Conservation (phyloP, 176 grass and related monocot genomes). For the Ananas comosus region DNA sequence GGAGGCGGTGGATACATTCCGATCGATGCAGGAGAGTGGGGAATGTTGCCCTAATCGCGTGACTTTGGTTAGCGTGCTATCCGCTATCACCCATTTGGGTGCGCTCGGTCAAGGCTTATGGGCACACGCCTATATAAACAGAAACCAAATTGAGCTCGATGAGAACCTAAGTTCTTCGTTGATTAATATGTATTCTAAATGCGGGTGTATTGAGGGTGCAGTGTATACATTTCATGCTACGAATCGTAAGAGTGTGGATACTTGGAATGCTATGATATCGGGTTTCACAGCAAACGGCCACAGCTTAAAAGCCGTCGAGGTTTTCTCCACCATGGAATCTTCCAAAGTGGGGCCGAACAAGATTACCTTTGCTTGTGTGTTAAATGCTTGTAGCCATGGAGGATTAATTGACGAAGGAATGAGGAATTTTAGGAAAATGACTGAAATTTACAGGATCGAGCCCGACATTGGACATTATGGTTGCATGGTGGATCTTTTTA, state of each 20-base stretch:
- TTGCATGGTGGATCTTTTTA: conserved; percentile 66
- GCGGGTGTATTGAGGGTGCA: conserved; percentile 48
- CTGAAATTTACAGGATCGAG: conserved; percentile 24
- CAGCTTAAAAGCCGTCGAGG: conserved; percentile 31
- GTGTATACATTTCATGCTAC: conserved; percentile 41
- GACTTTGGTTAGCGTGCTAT: conserved; percentile 45
- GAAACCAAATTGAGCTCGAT: conserved; percentile 30
- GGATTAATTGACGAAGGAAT: conserved; percentile 39
- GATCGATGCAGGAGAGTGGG: conserved; percentile 25
- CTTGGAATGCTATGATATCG: conserved; percentile 47
- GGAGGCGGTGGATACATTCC: conserved; percentile 32
- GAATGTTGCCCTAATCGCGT: conserved; percentile 44
- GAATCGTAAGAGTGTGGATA: conserved; percentile 21
- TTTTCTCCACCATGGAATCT: conserved; percentile 43
- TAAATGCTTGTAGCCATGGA: conserved; percentile 65
- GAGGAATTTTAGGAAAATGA: conserved; percentile 36
- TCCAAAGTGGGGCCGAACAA: conserved; percentile 31
- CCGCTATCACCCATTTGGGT: conserved; percentile 37
- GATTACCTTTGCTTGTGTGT: conserved; percentile 42
- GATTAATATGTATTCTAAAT: conserved; percentile 57
- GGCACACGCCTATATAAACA: conserved; percentile 41
- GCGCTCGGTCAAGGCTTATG: conserved; percentile 38
- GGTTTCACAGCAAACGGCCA: conserved; percentile 44
- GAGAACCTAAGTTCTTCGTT: conserved; percentile 45
- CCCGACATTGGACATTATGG: conserved; percentile 58